Percentiles rank a stretch among this genome's conserved stretches.
Evolutionary conservation across 2,329 filamentous ascomycete genomes (phyloP).

Genomic region (Exophiala sp.): DNA sequence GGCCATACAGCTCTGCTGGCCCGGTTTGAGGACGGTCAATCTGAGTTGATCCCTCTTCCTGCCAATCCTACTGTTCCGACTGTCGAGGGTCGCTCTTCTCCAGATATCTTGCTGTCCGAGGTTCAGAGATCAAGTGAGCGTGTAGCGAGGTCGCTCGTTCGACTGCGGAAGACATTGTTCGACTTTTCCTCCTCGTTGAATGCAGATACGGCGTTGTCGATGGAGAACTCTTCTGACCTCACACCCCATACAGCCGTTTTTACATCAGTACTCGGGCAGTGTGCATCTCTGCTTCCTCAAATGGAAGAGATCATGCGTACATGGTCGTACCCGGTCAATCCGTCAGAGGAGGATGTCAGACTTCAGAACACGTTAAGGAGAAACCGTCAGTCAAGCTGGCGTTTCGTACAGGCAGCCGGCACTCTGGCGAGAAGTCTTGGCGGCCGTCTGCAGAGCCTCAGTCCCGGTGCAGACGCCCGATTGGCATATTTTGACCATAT

Average conservation of each 20-base stretch:
- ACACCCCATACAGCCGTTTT: constrained; percentile 38
- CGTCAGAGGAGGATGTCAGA: constrained; percentile 46
- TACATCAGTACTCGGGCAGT: constrained; percentile 39
- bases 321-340: constrained; percentile 57
- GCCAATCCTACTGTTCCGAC: not conserved
- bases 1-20: constrained; percentile 50
- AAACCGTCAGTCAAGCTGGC: constrained; percentile 51
- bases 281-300: constrained; percentile 46
- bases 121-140: constrained; percentile 50
- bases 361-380: constrained; percentile 53
- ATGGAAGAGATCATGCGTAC: constrained; percentile 52
- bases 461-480: constrained; percentile 35
- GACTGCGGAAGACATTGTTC: constrained; percentile 52
- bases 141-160: constrained; percentile 51
- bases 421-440: constrained; percentile 53
- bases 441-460: constrained; percentile 45
- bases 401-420: constrained; percentile 59
- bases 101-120: constrained; percentile 46
- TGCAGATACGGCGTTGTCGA: constrained; percentile 31
- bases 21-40: constrained; percentile 55
- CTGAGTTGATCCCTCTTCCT: constrained; percentile 51
- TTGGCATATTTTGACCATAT: constrained; percentile 47
- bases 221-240: constrained; percentile 30
- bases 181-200: constrained; percentile 38
- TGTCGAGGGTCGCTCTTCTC: constrained; percentile 32